phyloP scores from a whole-genome alignment of 208 protist species.

The Endotrypanum monterogeii region DNA sequence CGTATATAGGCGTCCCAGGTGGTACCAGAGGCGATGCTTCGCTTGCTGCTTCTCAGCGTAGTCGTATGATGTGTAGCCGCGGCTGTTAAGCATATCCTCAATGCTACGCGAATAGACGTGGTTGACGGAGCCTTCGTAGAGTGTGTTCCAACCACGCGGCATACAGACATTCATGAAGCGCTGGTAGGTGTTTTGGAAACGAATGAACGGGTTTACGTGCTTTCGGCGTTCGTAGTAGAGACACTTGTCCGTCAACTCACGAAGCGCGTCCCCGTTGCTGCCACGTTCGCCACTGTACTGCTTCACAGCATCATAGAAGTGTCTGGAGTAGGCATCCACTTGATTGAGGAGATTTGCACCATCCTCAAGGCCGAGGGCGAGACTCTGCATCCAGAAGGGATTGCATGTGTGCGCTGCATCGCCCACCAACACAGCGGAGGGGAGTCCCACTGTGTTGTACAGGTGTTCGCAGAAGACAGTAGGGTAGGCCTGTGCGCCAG shows the following conservation, averaged over 20 bases:
- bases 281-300: conserved; percentile 90
- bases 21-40: conserved; percentile 80
- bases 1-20: conserved; percentile 84
- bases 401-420: conserved; percentile 84
- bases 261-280: conserved; percentile 76
- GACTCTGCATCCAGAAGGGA: conserved; percentile 85
- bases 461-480: conserved; percentile 89
- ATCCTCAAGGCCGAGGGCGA: conserved; percentile 87
- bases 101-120: conserved; percentile 85
- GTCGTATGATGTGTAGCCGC: conserved; percentile 89
- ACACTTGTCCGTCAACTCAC: conserved; percentile 82
- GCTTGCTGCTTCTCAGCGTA: conserved; percentile 89
- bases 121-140: conserved; percentile 81
- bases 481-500: conserved; percentile 43
- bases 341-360: conserved; percentile 76
- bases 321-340: conserved; percentile 81
- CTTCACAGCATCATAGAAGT: conserved; percentile 89
- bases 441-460: conserved; percentile 85
- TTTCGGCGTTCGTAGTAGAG: conserved; percentile 86
- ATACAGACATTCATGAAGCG: conserved; percentile 64
- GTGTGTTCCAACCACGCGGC: conserved; percentile 64
- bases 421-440: conserved; percentile 80
- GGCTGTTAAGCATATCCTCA: conserved; percentile 88
- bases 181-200: conserved; percentile 83
- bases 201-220: conserved; percentile 76